A percentile compares a stretch with the other conserved stretches of the same genome.
These are phyloP conservation scores for Puccinia novopanici DNA, from an alignment of 1,284 basidiomycete genomes.

Conservation along the genomic window DNA sequence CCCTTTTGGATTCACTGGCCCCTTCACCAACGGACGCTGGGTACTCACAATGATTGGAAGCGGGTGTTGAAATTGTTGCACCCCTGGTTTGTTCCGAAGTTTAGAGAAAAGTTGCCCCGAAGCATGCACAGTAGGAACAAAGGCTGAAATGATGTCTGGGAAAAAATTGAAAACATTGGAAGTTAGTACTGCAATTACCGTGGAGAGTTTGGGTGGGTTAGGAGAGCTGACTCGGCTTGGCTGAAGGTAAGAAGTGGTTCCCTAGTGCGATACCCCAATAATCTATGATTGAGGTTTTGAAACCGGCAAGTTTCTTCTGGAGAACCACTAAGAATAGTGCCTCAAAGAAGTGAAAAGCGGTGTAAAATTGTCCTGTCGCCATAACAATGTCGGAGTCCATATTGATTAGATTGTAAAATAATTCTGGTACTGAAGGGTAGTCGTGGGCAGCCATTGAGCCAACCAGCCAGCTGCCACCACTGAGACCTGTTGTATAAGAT, in stretches of 20 bases:
- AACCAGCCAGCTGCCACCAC: slow-evolving; percentile 58
- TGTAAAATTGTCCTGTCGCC: not conserved
- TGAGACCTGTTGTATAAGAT: slow-evolving; percentile 57
- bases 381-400: slow-evolving; percentile 10
- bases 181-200: too few species aligned
- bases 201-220: too few species aligned
- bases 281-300: slow-evolving; percentile 28
- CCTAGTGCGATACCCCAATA: slow-evolving; percentile 30
- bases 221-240: slow-evolving; percentile 14
- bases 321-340: not conserved
- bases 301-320: slow-evolving; percentile 27
- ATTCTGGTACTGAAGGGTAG: slow-evolving; percentile 43
- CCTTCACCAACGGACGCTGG: slow-evolving; percentile 9
- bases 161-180: not conserved
- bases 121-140: slow-evolving; percentile 18
- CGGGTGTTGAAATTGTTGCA: slow-evolving; percentile 22
- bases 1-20: not conserved
- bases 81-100: not conserved
- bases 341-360: not conserved
- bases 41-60: slow-evolving; percentile 33
- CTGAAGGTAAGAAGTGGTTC: slow-evolving; percentile 33
- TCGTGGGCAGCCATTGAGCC: slow-evolving; percentile 56
- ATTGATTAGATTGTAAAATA: not conserved
- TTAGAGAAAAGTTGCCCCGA: slow-evolving; percentile 25
- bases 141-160: not conserved